Evolutionary conservation across 768 basidiomycete species (phyloP), one percentile per base, ranked within the genome.

Genomic region (Panus rudis): DNA sequence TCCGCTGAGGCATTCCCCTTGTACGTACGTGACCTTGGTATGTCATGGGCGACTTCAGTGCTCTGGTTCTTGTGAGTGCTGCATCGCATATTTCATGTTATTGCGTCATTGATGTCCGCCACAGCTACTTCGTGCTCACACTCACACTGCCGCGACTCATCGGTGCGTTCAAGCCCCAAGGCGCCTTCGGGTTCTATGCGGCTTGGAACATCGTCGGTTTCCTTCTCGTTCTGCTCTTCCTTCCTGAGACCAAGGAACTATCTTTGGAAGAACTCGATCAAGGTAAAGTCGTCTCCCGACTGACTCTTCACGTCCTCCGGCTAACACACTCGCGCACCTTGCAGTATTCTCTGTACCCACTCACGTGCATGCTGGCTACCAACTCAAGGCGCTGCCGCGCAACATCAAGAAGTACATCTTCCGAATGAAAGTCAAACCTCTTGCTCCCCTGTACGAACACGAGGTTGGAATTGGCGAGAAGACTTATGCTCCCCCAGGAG

Each of bases 1-100:
- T 90, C 87, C 4, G 90, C 90, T 4, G 91, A 93, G 61, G 89
- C 84, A 10, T 93, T 86, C 75, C 91, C 90, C 6, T 69, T 92
- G 26, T 82, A 83, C 23, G 75, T 84, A 48, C 70, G 87, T 53
- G 84, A 86, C 54, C 70, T 84, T 65, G 85, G 84, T 31, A 86
- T 87, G 83, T 73, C 73, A 30, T 78, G 73, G 53, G 80, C 84
- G 6, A 81, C 79, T 0, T 73, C 78, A 12, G 66, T 71, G 23
- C 65, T 70, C 2, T 79, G 79, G 77, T 73, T 56, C 50, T 56
- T 55, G 43, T 45, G 22, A 45, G 43, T 39, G 21, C n/a, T n/a
- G n/a, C n/a, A n/a, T n/a, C 28, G 11, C n/a, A 60, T 51, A 48
- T 37, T 52, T 51, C 58, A 41, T 20, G 47, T 17, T 56, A 25